These are phyloP conservation scores for Capsicum pubescens DNA, from an alignment of 257 asterid species.

Conservation along the genomic window DNA sequence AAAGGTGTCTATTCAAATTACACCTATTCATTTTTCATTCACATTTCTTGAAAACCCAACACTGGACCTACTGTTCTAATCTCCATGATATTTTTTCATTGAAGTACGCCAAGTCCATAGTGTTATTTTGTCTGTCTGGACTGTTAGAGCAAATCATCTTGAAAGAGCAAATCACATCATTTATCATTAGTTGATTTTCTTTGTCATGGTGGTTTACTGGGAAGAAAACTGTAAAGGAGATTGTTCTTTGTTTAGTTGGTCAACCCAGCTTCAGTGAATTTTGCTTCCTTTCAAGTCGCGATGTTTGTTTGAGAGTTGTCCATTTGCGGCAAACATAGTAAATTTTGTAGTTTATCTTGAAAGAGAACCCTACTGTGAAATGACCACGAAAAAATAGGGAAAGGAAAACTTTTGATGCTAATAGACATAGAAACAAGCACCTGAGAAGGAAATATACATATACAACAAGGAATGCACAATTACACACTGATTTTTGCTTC, in stretches of 20 bases:
- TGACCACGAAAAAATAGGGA: too few relatives aligned
- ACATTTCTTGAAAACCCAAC: too few relatives aligned
- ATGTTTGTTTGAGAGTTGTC: neutral
- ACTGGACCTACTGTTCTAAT: neutral
- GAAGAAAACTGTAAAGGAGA: neutral
- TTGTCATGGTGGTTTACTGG: neutral
- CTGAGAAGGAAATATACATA: neutral
- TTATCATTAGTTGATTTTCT: neutral
- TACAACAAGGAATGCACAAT: neutral
- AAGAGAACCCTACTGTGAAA: neutral
- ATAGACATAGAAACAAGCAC: neutral
- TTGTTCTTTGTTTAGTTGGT: conserved; percentile 19
- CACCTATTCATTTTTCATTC: too few relatives aligned
- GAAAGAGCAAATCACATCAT: neutral
- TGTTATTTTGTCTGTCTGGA: neutral
- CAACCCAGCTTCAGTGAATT: neutral
- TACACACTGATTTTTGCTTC: neutral
- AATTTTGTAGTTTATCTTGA: neutral
- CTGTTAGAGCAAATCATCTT: neutral
- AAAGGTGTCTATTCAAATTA: too few relatives aligned
- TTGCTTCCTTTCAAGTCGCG: neutral
- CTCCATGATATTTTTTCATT: neutral
- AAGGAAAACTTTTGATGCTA: neutral
- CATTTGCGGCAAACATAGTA: neutral
- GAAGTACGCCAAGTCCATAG: conserved; percentile 29